Percentiles rank a stretch among this genome's conserved stretches.
phyloP scores from a whole-genome alignment of 495 filamentous ascomycete species.

The Aspergillus incahuasiensis region DNA sequence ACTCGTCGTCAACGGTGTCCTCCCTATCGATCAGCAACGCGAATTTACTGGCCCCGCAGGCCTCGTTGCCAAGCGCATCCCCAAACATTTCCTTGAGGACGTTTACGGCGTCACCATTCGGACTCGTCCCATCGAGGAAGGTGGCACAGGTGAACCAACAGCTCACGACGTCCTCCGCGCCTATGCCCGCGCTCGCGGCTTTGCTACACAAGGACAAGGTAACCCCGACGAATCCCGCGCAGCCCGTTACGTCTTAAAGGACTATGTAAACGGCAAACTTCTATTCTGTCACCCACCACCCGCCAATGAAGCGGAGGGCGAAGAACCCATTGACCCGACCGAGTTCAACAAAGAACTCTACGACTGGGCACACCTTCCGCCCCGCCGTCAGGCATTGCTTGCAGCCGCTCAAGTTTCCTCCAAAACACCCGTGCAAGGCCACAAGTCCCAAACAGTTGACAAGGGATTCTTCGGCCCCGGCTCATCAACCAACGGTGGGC shows the following conservation, averaged over 20 bases:
- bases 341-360: slow-evolving; percentile 91
- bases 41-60: slow-evolving; percentile 87
- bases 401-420: slow-evolving; percentile 24
- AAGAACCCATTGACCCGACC: slow-evolving; percentile 57
- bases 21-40: slow-evolving; percentile 94
- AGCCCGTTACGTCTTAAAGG: slow-evolving; percentile 86
- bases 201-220: slow-evolving; percentile 79
- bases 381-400: slow-evolving; percentile 56
- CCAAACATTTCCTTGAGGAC: slow-evolving; percentile 84
- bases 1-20: slow-evolving; percentile 89
- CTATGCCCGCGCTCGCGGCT: slow-evolving; percentile 85
- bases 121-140: slow-evolving; percentile 82
- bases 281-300: slow-evolving; percentile 89
- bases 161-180: slow-evolving; percentile 81
- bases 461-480: slow-evolving; percentile 76
- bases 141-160: slow-evolving; percentile 84
- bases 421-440: slow-evolving; percentile 42
- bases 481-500: slow-evolving; percentile 51
- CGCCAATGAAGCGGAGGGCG: slow-evolving; percentile 25
- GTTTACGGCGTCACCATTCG: slow-evolving; percentile 88
- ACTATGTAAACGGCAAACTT: slow-evolving; percentile 95
- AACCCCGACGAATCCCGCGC: slow-evolving; percentile 92
- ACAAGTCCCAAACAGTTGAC: slow-evolving; percentile 73
- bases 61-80: slow-evolving; percentile 86
- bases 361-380: slow-evolving; percentile 69